Conservation (phyloP, 805 yeast species). For the Sugiyamaella boreocaroliniensis region DNA sequence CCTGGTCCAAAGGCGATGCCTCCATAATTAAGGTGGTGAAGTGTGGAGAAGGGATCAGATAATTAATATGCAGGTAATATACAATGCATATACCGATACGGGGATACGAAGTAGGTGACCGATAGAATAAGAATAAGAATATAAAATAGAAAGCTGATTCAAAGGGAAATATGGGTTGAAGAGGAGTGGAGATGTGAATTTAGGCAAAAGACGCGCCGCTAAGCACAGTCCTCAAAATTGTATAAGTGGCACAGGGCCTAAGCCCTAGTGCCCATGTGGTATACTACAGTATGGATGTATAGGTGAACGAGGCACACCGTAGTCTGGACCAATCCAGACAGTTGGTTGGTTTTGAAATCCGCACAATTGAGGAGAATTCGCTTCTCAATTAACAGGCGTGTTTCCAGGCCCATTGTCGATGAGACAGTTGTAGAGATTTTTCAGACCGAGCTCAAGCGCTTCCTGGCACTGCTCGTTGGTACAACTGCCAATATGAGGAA, state of each 20-base stretch:
- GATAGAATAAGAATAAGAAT: not conserved
- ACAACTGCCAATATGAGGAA: constrained; percentile 71
- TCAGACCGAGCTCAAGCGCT: constrained; percentile 46
- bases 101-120: not conserved
- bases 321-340: no score
- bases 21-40: constrained; percentile 8
- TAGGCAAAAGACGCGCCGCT: no score
- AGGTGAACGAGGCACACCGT: no score
- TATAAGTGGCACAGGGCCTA: no score
- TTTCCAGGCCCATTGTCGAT: constrained; percentile 10
- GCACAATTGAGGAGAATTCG: no score
- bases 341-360: no score
- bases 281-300: no score
- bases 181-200: not conserved
- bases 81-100: not conserved
- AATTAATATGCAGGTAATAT: not conserved
- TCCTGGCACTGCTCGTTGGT: constrained; percentile 31
- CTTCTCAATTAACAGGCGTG: constrained; percentile 11
- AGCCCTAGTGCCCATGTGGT: no score
- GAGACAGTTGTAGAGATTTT: constrained; percentile 38
- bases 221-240: no score
- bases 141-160: not conserved
- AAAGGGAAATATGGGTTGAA: not conserved
- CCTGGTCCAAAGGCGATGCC: constrained; percentile 30
- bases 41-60: not conserved